Conservation (phyloP, 805 yeast genomes). For the Peterozyma xylosa region DNA sequence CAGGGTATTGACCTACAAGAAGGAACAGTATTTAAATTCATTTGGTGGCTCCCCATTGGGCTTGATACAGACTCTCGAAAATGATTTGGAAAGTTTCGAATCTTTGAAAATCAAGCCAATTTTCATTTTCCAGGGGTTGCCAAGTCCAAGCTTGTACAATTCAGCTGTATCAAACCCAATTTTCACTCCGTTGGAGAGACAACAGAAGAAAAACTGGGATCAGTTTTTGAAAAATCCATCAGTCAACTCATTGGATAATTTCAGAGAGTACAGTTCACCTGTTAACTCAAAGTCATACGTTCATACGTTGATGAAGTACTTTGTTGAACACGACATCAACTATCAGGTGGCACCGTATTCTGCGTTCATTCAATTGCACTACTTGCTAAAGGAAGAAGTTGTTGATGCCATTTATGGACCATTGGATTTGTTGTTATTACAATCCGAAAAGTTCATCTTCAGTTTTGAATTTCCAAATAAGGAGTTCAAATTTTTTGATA, state of each 20-base stretch:
- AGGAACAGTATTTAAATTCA: constrained; percentile 66
- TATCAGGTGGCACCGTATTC: constrained; percentile 78
- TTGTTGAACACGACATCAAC: constrained; percentile 48
- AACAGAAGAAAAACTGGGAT: constrained; percentile 42
- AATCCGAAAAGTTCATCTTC: constrained; percentile 58
- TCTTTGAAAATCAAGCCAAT: constrained; percentile 66
- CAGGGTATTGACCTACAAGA: constrained; percentile 50
- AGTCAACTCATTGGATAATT: constrained; percentile 34
- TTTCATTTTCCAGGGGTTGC: constrained; percentile 70
- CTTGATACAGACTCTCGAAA: constrained; percentile 44
- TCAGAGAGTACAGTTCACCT: constrained; percentile 44
- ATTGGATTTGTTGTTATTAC: constrained; percentile 63
- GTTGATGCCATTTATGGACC: constrained; percentile 82
- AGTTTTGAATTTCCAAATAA: constrained; percentile 60
- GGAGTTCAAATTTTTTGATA: constrained; percentile 64
- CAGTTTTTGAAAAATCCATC: constrained; percentile 19
- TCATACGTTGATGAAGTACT: constrained; percentile 47
- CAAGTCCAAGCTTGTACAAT: constrained; percentile 25
- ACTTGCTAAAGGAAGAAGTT: constrained; percentile 44
- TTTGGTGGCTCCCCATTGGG: constrained; percentile 76
- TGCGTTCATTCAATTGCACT: constrained; percentile 74
- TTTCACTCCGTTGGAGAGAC: constrained; percentile 26
- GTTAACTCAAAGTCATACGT: constrained; percentile 42
- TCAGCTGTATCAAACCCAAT: constrained; percentile 6
- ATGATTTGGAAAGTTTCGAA: constrained; percentile 55